Evolutionary conservation across 345 rosid species (phyloP).

Genomic region (Lepidium didymum): DNA sequence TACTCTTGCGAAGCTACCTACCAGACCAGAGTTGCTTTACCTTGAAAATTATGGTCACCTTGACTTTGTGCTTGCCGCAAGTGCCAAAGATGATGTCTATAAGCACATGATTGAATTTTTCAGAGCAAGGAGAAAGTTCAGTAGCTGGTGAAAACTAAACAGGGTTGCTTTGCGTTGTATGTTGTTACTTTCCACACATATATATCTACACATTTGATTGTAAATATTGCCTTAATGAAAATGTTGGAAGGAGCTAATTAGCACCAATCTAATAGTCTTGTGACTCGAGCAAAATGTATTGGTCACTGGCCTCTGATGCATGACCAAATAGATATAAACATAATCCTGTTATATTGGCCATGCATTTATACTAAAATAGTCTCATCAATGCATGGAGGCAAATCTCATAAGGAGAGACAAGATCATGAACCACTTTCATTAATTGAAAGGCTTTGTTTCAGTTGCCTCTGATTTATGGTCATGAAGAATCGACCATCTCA

Average conservation of each 20-base stretch:
- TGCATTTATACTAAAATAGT: too few relatives aligned
- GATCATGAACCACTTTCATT: too few relatives aligned
- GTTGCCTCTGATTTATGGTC: too few relatives aligned
- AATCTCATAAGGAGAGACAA: too few relatives aligned
- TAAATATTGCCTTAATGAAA: neutral
- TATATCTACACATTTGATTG: neutral
- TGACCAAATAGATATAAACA: too few relatives aligned
- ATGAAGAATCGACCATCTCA: neutral
- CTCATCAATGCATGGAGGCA: too few relatives aligned
- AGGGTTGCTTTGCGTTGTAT: neutral
- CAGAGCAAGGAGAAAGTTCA: conserved; percentile 37
- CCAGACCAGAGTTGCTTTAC: conserved; percentile 56
- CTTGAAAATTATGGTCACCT: conserved; percentile 72
- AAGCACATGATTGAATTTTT: conserved; percentile 55
- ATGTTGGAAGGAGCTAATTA: neutral
- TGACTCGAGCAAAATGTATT: neutral
- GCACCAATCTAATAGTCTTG: neutral
- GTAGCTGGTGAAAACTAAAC: conserved; percentile 30
- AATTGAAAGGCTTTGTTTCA: too few relatives aligned
- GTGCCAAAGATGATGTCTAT: conserved; percentile 60
- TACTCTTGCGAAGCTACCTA: conserved; percentile 49
- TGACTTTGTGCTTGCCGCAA: conserved; percentile 52
- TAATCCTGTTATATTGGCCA: too few relatives aligned
- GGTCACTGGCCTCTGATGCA: neutral
- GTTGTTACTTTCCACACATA: neutral